Evolutionary conservation across 768 basidiomycete genomes (phyloP), one percentile per base, ranked within the genome.

Genomic region (Xanthoconium stramineum): DNA sequence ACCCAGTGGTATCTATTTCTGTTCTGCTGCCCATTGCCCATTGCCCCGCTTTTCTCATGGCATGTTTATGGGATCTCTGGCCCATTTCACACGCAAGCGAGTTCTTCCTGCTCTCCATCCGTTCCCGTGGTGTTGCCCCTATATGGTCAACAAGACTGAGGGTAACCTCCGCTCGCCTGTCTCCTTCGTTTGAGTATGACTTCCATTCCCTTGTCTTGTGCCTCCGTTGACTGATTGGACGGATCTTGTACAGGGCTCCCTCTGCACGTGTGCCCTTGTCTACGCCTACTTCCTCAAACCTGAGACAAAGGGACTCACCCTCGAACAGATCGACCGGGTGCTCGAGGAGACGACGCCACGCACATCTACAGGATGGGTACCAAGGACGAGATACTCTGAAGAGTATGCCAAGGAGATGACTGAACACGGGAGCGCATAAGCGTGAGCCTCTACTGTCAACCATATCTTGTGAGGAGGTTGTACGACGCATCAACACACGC

Each of bases 251-350:
- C 12, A 65, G 65, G 80, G 80, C 36, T 65, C 72, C 47, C 87
- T 84, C 9, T 92, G 89, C 66, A 68, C 79, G 44, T 80, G 84
- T 62, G 88, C 85, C 69, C 70, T 86, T 67, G 50, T 91, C 64
- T 94, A 91, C 75, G 82, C 89, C 13, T 91, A 83, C 78, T 85
- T 91, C 78, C 87, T 81, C 73, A 73, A 92, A 55, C 88, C 89
- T 45, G 89, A 91, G 78, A 88, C 85, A 47, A 90, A 92, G 75
- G 89, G 89, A 7, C 78, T 93, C 14, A 86, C 88, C 17, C 82
- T 94, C 60, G 91, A 94, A 75, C 88, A 93, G 72, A 82, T 94
- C 68, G 91, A 93, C 72, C 65, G 83, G 43, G 82, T 92, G 73
- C 88, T 89, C 76, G 80, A 82, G 72, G 78, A 89, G 65, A 80